Evolutionary conservation across 805 yeast species (phyloP).

Genomic region (Candida coleopterorum): DNA sequence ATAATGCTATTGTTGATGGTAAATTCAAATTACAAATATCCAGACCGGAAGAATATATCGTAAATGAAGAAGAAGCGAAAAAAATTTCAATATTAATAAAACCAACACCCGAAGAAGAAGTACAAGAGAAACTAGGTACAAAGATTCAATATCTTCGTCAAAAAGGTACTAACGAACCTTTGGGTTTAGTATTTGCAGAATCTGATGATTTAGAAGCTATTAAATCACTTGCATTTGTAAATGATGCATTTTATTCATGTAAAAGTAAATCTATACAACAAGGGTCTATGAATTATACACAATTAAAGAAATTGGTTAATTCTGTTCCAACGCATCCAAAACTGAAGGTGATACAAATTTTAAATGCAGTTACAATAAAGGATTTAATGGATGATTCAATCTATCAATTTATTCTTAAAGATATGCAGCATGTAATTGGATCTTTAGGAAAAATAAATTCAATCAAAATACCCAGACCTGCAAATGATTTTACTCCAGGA

Average conservation of each 20-base stretch:
- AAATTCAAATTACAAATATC: constrained; percentile 11
- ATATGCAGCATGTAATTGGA: constrained; percentile 48
- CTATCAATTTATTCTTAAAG: constrained; percentile 46
- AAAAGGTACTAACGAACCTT: constrained; percentile 44
- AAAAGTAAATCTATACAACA: constrained; percentile 31
- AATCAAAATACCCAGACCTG: constrained; percentile 61
- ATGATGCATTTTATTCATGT: constrained; percentile 31
- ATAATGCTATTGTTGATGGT: constrained; percentile 10
- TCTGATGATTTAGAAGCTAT: constrained; percentile 15
- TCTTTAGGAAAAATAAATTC: constrained; percentile 48
- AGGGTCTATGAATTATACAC: constrained; percentile 31
- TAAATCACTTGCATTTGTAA: constrained; percentile 14
- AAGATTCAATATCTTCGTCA: constrained; percentile 43
- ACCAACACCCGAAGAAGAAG: constrained; percentile 43
- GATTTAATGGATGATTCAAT: constrained; percentile 52
- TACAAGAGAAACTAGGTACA: constrained; percentile 37
- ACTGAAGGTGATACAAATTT: constrained; percentile 56
- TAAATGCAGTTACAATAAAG: constrained; percentile 61
- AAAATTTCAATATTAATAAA: constrained; percentile 45
- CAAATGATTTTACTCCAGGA: constrained; percentile 41
- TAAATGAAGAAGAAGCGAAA: constrained; percentile 36
- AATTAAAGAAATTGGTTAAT: constrained; percentile 32
- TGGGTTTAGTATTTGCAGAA: constrained; percentile 58
- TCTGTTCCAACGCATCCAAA: constrained; percentile 34
- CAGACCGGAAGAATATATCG: constrained; percentile 35